Percentiles rank a stretch among this genome's conserved stretches.
Evolutionary conservation across 306 rosid species (phyloP).

Genomic region (Trichosanthes truncata): DNA sequence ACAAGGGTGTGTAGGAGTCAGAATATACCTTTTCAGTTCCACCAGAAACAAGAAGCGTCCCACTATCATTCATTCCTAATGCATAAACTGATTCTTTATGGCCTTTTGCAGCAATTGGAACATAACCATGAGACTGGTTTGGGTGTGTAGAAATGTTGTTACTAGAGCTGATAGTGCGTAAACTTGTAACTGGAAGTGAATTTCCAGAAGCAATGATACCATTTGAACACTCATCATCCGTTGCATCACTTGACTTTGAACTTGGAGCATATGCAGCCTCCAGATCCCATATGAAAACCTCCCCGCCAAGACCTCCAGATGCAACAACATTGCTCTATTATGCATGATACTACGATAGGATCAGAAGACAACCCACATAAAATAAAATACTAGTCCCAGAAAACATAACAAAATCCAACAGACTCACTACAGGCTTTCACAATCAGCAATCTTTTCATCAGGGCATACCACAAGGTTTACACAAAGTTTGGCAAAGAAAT

Average conservation of each 20-base stretch:
- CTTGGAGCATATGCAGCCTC: conserved; percentile 73
- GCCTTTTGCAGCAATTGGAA: conserved; percentile 87
- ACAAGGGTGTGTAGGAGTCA: conserved; percentile 17
- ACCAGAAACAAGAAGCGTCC: conserved; percentile 88
- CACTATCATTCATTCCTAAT: conserved; percentile 83
- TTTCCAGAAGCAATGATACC: conserved; percentile 69
- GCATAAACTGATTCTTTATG: conserved; percentile 99
- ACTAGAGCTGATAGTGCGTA: conserved; percentile 79
- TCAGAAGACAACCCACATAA: conserved; percentile 50
- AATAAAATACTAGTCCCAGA: conserved; percentile 19
- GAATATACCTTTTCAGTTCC: conserved; percentile 92
- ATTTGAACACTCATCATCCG: conserved; percentile 66
- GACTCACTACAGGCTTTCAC: conserved; percentile 8
- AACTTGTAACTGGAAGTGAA: conserved; percentile 54
- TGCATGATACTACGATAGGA: conserved; percentile 86
- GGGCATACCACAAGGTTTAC: conserved; percentile 16
- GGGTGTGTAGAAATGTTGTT: conserved; percentile 53
- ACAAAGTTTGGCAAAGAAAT: conserved; percentile 36
- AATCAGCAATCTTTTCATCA: conserved; percentile 18
- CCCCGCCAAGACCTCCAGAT: conserved; percentile 99
- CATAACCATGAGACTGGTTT: conserved; percentile 76
- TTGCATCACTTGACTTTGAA: conserved; percentile 58
- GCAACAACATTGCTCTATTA: conserved; percentile 99
- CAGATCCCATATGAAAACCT: conserved; percentile 96
- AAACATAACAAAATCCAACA: conserved; percentile 18